These are phyloP conservation scores for Globisporangium paddicum DNA, from an alignment of 352 stramenopile species.

Conservation along the genomic window DNA sequence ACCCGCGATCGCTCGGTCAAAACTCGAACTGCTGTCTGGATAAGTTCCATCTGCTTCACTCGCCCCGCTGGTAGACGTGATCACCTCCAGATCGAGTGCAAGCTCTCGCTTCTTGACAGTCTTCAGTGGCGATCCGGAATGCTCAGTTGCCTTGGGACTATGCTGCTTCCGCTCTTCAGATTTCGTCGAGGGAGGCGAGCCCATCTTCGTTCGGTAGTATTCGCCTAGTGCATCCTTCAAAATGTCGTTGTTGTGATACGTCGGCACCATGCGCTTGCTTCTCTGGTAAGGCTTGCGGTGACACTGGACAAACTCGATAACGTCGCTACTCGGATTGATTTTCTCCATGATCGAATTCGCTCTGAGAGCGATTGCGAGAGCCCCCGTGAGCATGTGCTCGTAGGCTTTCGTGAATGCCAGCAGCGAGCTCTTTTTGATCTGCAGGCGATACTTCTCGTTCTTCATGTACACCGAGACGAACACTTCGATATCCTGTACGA, in stretches of 20 bases:
- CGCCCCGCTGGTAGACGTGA: not conserved
- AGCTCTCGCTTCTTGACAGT: not conserved
- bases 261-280: slow-evolving; percentile 37
- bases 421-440: slow-evolving; percentile 78
- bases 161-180: slow-evolving; percentile 11
- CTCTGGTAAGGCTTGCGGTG: slow-evolving; percentile 46
- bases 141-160: slow-evolving; percentile 3
- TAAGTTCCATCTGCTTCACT: not conserved
- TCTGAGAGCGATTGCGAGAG: slow-evolving; percentile 27
- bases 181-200: slow-evolving; percentile 8
- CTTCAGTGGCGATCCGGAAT: slow-evolving; percentile 6
- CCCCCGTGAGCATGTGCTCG: slow-evolving; percentile 50
- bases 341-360: slow-evolving; percentile 39
- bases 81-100: slow-evolving; percentile 12
- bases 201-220: slow-evolving; percentile 25
- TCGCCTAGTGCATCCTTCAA: slow-evolving; percentile 54
- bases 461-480: slow-evolving; percentile 80
- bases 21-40: not conserved
- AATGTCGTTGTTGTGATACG: slow-evolving; percentile 39
- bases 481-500: slow-evolving; percentile 60
- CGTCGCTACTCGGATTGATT: slow-evolving; percentile 52
- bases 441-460: slow-evolving; percentile 82
- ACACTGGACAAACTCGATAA: slow-evolving; percentile 53
- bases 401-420: slow-evolving; percentile 64
- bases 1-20: slow-evolving; percentile 1